phyloP scores from a whole-genome alignment of 768 basidiomycete genomes.

The Coprinopsis sp. region DNA sequence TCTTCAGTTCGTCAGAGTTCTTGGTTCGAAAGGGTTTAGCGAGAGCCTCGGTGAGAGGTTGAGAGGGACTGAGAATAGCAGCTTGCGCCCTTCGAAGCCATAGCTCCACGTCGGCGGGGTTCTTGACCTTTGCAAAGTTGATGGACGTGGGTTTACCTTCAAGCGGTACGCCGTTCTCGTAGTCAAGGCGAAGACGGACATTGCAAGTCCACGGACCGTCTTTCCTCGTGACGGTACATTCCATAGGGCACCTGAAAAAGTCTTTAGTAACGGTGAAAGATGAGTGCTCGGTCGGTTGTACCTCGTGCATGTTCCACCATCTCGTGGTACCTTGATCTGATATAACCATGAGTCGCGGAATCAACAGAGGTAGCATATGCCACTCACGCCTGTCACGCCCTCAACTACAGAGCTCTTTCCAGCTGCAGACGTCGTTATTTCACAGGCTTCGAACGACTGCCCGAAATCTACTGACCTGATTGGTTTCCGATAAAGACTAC shows the following conservation, averaged over 20 bases:
- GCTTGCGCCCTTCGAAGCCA: conserved; percentile 57
- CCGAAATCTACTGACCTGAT: conserved; percentile 34
- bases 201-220: conserved; percentile 37
- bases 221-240: conserved; percentile 43
- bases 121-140: conserved; percentile 40
- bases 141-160: neutral
- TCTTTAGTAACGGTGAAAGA: neutral
- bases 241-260: conserved; percentile 44
- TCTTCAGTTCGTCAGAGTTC: conserved; percentile 9
- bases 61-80: conserved; percentile 49
- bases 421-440: conserved; percentile 27
- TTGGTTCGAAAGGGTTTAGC: conserved; percentile 6
- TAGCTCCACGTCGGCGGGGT: conserved; percentile 43
- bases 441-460: neutral
- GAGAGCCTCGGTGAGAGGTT: neutral
- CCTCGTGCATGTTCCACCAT: conserved; percentile 59
- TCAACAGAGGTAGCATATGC: neutral
- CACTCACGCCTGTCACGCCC: conserved; percentile 48
- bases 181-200: conserved; percentile 30
- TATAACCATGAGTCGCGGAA: neutral
- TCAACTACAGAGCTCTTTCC: conserved; percentile 61
- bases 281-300: conserved; percentile 12
- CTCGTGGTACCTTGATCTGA: conserved; percentile 58
- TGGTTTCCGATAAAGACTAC: conserved; percentile 55
- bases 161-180: neutral